A percentile compares a stretch with the other conserved stretches of the same genome.
Evolutionary conservation across 257 asterid species (phyloP).

Genomic region (Petunia axillaris): DNA sequence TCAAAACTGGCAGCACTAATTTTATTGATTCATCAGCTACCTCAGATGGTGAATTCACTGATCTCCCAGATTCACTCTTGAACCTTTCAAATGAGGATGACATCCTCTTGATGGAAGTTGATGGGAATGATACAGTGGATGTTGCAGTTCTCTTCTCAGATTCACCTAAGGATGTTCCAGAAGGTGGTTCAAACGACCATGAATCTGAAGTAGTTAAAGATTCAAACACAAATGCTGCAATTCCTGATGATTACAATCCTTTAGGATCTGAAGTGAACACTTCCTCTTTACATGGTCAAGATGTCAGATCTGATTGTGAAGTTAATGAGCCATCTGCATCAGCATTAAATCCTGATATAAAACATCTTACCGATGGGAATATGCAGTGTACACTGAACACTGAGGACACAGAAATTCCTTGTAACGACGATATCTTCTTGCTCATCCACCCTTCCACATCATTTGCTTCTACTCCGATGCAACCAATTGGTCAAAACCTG

Average conservation of each 20-base stretch:
- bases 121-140: constrained; percentile 48
- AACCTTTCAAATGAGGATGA: constrained; percentile 86
- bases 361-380: constrained; percentile 51
- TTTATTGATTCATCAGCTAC: constrained; percentile 30
- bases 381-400: constrained; percentile 72
- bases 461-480: constrained; percentile 59
- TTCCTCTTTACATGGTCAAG: constrained; percentile 35
- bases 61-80: constrained; percentile 79
- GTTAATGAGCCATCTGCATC: constrained; percentile 47
- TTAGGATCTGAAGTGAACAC: constrained; percentile 39
- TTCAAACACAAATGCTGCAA: constrained; percentile 38
- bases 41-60: constrained; percentile 62
- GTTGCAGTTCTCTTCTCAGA: constrained; percentile 30
- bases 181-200: constrained; percentile 40
- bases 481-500: constrained; percentile 39
- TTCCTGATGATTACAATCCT: constrained; percentile 40
- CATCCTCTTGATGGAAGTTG: constrained; percentile 54
- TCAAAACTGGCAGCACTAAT: constrained; percentile 28
- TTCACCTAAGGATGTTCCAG: constrained; percentile 44
- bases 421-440: constrained; percentile 98
- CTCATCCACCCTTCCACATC: constrained; percentile 86
- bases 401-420: constrained; percentile 92
- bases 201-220: constrained; percentile 39
- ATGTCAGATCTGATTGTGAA: constrained; percentile 42
- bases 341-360: constrained; percentile 43